Conservation (phyloP, 305 asterid genomes). For the Fraxinus albicans region DNA sequence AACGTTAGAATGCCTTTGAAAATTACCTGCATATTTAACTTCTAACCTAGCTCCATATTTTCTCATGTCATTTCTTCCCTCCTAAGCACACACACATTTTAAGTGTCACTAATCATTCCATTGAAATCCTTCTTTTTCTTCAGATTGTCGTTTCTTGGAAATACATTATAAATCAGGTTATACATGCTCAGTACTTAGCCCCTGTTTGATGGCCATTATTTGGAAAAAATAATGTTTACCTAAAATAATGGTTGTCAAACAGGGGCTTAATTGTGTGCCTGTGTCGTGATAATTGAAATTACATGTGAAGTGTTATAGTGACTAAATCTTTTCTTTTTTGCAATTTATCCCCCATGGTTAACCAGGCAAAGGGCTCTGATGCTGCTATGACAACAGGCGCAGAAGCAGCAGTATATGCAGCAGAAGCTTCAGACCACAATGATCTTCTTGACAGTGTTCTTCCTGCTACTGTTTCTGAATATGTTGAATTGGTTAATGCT, state of each 20-base stretch:
- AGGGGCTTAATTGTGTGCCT: neutral
- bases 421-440: slow-evolving; percentile 88
- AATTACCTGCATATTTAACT: neutral
- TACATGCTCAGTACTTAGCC: neutral
- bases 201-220: neutral
- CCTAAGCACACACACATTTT: neutral
- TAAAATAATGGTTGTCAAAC: neutral
- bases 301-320: slow-evolving; percentile 8
- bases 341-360: slow-evolving; percentile 21
- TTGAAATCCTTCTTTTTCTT: neutral
- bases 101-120: neutral
- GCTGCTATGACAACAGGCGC: slow-evolving; percentile 87
- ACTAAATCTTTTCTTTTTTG: neutral
- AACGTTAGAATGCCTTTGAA: neutral
- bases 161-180: neutral
- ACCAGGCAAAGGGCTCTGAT: slow-evolving; percentile 90
- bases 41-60: neutral
- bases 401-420: slow-evolving; percentile 89
- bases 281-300: neutral
- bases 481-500: slow-evolving; percentile 74
- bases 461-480: slow-evolving; percentile 75
- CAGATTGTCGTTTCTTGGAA: neutral
- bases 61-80: neutral
- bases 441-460: slow-evolving; percentile 86
- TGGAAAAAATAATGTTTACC: neutral